These are phyloP conservation scores for Asparagopsis taxiformis DNA, from an alignment of 31 red algal genomes.

Conservation along the genomic window DNA sequence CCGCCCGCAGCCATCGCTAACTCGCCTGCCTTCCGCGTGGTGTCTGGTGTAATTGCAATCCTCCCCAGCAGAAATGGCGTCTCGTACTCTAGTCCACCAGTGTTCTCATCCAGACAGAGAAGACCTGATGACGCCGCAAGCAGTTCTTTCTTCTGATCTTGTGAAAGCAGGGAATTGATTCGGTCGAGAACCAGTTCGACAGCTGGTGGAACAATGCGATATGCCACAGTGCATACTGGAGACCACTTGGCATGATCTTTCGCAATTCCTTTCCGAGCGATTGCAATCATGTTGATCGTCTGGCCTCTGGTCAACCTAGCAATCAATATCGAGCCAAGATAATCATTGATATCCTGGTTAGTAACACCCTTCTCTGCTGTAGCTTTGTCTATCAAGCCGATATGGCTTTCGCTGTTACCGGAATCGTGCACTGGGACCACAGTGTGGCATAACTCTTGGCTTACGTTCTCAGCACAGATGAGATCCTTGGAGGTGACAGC, in stretches of 20 bases:
- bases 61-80: constrained; percentile 64
- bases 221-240: constrained; percentile 85
- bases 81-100: constrained; percentile 59
- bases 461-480: constrained; percentile 9
- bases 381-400: too few relatives aligned
- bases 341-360: too few relatives aligned
- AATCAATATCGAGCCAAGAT: constrained; percentile 75
- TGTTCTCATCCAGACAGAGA: constrained; percentile 29
- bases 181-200: constrained; percentile 65
- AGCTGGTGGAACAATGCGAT: constrained; percentile 74
- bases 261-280: constrained; percentile 92
- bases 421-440: constrained; percentile 72
- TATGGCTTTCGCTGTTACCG: constrained; percentile 18
- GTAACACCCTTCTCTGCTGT: too few relatives aligned
- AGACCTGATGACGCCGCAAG: constrained; percentile 51
- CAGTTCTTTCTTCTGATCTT: constrained; percentile 56
- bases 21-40: constrained; percentile 57
- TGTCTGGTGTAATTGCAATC: constrained; percentile 76
- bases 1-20: constrained; percentile 42
- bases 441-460: constrained; percentile 15
- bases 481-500: constrained; percentile 54
- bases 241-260: constrained; percentile 99
- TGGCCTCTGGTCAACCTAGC: constrained; percentile 76
- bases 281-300: constrained; percentile 45
- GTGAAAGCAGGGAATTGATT: constrained; percentile 62